Conservation (phyloP, 345 rosid species). For the Boechera retrofracta region DNA sequence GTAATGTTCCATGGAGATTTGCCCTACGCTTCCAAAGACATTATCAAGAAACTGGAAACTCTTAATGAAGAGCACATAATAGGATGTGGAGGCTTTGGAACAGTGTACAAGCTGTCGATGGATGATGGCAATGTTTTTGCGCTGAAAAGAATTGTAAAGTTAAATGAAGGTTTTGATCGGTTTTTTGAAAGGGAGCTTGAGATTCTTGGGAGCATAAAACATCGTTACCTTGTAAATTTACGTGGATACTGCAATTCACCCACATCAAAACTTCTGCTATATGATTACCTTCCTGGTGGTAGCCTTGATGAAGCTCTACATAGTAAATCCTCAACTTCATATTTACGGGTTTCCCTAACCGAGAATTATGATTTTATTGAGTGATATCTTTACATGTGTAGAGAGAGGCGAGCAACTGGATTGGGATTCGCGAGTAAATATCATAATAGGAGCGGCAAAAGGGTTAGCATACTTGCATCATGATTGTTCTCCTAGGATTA, state of each 20-base stretch:
- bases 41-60: conserved; percentile 86
- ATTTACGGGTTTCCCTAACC: conserved; percentile 3
- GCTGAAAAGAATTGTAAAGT: conserved; percentile 79
- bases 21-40: conserved; percentile 95
- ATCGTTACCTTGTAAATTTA: conserved; percentile 90
- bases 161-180: conserved; percentile 93
- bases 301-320: conserved; percentile 96
- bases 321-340: conserved; percentile 52
- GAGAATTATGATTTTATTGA: conserved; percentile 4
- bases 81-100: conserved; percentile 96
- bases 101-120: conserved; percentile 93
- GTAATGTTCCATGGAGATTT: conserved; percentile 98
- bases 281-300: conserved; percentile 94
- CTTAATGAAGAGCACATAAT: conserved; percentile 87
- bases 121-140: conserved; percentile 96
- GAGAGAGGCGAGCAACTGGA: conserved; percentile 87
- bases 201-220: conserved; percentile 98
- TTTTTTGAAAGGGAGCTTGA: conserved; percentile 97
- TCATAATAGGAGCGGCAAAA: conserved; percentile 94
- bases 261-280: conserved; percentile 81
- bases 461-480: conserved; percentile 96
- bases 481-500: conserved; percentile 96
- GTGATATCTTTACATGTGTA: conserved; percentile 46
- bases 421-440: conserved; percentile 89
- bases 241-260: conserved; percentile 98